These are phyloP conservation scores for Oidium heveae DNA, from an alignment of 2,329 filamentous ascomycete genomes.

Conservation along the genomic window DNA sequence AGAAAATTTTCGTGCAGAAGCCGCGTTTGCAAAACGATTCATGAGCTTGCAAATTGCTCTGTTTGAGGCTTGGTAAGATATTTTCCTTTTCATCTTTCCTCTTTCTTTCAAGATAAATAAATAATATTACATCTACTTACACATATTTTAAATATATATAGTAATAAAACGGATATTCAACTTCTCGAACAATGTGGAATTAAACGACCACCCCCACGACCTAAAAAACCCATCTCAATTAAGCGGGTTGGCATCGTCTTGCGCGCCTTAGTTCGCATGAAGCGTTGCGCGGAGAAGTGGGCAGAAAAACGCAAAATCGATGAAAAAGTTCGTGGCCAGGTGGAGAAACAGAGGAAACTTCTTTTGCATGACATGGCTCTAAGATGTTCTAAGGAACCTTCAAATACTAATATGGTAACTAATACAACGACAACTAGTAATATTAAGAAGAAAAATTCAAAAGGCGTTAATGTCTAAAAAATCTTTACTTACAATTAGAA, in stretches of 20 bases:
- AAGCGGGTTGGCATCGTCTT: slow-evolving; percentile 23
- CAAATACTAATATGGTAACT: too few relatives aligned
- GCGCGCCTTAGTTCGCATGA: slow-evolving; percentile 25
- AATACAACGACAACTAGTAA: too few relatives aligned
- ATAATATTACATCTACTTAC: slow-evolving; percentile 3
- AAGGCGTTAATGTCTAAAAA: too few relatives aligned
- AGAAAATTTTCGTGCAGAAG: slow-evolving; percentile 50
- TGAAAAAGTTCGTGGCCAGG: slow-evolving; percentile 9
- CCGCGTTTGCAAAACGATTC: slow-evolving; percentile 70
- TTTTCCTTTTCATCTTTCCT: background rate
- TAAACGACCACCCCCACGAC: slow-evolving; percentile 9
- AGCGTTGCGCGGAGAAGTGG: slow-evolving; percentile 23
- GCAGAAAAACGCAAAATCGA: slow-evolving; percentile 19
- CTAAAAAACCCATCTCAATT: slow-evolving; percentile 14
- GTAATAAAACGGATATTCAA: slow-evolving; percentile 75
- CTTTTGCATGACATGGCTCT: background rate
- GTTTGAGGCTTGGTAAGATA: slow-evolving; percentile 68
- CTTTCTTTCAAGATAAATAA: background rate
- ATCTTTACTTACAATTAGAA: too few relatives aligned
- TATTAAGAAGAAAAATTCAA: too few relatives aligned
- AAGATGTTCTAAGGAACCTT: background rate
- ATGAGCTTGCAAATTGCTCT: slow-evolving; percentile 57
- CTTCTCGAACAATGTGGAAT: slow-evolving; percentile 58
- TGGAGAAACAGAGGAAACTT: background rate
- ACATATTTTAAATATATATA: slow-evolving; percentile 17